These are phyloP conservation scores for Fomitopsis pulvina DNA, from an alignment of 768 basidiomycete species.

Conservation along the genomic window DNA sequence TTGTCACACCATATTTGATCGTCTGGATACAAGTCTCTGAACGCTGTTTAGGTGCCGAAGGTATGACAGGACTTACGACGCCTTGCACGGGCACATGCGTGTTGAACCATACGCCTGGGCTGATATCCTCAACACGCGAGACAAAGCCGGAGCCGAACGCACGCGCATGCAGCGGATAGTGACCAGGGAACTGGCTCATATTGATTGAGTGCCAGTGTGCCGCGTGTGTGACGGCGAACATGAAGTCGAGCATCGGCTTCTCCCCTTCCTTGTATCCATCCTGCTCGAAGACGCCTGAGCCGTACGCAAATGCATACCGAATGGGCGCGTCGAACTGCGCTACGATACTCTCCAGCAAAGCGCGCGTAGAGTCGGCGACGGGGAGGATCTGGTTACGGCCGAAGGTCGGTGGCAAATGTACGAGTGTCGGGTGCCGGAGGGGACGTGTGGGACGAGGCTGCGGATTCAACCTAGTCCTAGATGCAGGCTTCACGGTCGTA, in stretches of 20 bases:
- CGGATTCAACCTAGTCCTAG: constrained; percentile 33
- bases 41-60: neutral
- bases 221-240: constrained; percentile 93
- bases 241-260: constrained; percentile 88
- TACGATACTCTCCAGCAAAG: constrained; percentile 76
- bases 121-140: constrained; percentile 64
- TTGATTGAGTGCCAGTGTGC: constrained; percentile 95
- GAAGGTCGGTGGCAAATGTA: constrained; percentile 61
- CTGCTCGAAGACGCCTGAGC: constrained; percentile 93
- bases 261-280: constrained; percentile 55
- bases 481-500: constrained; percentile 23
- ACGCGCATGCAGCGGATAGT: constrained; percentile 90
- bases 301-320: constrained; percentile 96
- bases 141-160: constrained; percentile 77
- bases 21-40: constrained; percentile 37
- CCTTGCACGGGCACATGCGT: constrained; percentile 80
- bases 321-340: constrained; percentile 82
- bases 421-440: constrained; percentile 30
- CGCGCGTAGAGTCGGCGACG: constrained; percentile 73
- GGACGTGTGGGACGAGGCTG: constrained; percentile 31
- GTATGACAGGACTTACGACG: constrained; percentile 50
- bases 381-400: constrained; percentile 78
- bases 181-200: constrained; percentile 83
- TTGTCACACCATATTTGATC: constrained; percentile 96
- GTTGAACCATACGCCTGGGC: constrained; percentile 95